Conservation (phyloP, 2,329 filamentous ascomycete species). For the Lecanicillium sp. region DNA sequence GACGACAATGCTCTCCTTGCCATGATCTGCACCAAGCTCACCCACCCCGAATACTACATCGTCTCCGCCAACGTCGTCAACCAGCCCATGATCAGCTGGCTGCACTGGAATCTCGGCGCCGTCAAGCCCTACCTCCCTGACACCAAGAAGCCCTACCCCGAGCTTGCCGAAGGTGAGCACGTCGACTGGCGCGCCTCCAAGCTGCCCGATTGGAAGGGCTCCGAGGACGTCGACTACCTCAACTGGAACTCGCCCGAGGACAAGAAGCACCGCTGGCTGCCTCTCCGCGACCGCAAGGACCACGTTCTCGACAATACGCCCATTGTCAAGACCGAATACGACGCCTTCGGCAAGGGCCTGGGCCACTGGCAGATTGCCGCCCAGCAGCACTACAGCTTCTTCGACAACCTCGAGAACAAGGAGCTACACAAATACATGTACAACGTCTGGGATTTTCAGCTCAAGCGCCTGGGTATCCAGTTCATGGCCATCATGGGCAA, state of each 20-base stretch:
- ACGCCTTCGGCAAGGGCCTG: slow-evolving; percentile 37
- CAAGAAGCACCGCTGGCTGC: slow-evolving; percentile 45
- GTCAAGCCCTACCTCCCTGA: slow-evolving; percentile 50
- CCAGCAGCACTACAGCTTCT: slow-evolving; percentile 41
- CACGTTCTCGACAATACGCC: slow-evolving; percentile 38
- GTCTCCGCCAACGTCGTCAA: slow-evolving; percentile 54
- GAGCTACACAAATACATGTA: slow-evolving; percentile 43
- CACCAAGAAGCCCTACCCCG: slow-evolving; percentile 20
- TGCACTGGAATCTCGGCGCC: slow-evolving; percentile 48
- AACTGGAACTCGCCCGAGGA: slow-evolving; percentile 31
- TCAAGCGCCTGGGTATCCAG: slow-evolving; percentile 45
- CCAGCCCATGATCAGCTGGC: slow-evolving; percentile 45
- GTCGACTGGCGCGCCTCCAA: slow-evolving; percentile 34
- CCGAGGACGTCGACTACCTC: slow-evolving; percentile 24
- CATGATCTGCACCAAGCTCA: slow-evolving; percentile 45
- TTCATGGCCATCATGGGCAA: slow-evolving; percentile 48
- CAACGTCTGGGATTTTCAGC: slow-evolving; percentile 42
- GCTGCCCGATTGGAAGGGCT: slow-evolving; percentile 29
- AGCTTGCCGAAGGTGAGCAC: slow-evolving; percentile 21
- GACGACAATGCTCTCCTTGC: slow-evolving; percentile 41
- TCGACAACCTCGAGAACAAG: slow-evolving; percentile 44
- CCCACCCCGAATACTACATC: slow-evolving; percentile 43
- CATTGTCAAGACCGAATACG: slow-evolving; percentile 42
- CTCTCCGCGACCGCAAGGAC: slow-evolving; percentile 28
- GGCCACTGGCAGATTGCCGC: slow-evolving; percentile 45